Base-by-base conservation (phyloP, 1,139 yeast species). In the Lodderomyces metapsilosis region DNA sequence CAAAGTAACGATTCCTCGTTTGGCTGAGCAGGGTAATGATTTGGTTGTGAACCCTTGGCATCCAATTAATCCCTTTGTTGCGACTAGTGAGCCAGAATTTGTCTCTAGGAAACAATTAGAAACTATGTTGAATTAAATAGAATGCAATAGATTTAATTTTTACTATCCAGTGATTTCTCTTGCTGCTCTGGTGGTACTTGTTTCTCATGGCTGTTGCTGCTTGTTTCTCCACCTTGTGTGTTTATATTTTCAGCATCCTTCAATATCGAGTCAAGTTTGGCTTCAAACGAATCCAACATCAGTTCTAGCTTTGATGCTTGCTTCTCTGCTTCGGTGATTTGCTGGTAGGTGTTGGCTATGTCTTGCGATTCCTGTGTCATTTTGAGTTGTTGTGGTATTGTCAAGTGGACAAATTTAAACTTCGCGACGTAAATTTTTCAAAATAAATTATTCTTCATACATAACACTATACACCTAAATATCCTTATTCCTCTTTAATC, bases 31-130 rank as follows among this genome's bases (percentile, higher is more conserved):
- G 5, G 28, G 23, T 3, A 62, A 62, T 7, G 64, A 64, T 32
- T 43, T 50, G 40, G 66, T 77, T 1, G 67, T 89, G 35, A 92
- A 92, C 54, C 95, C 96, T 0, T 60, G 66, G 18, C 63, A 76
- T 40, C 82, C 85, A 1, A 63, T 68, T 3, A 89, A 89, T 57
- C 98, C 98, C 8, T 89, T 89, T 56, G 64, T 64, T 9, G 45
- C 38, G 11, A 61, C 66, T 2, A 51, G 50, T 11, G 69, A 67
- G 46, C 67, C 68, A 0, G 75, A 69, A 47, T 64, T 71, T 43
- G 53, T 71, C 5, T 37, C 43, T 3, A 39, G 34, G 27, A 46
- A 40, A 34, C 46, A 46, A 36, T 38, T 48, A 34, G 43, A 45
- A 31, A 34, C 39, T 23, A 32, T 43, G 36, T 31, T 37, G 24